Evolutionary conservation across 345 rosid species (phyloP).

Genomic region (Brassica cretica): DNA sequence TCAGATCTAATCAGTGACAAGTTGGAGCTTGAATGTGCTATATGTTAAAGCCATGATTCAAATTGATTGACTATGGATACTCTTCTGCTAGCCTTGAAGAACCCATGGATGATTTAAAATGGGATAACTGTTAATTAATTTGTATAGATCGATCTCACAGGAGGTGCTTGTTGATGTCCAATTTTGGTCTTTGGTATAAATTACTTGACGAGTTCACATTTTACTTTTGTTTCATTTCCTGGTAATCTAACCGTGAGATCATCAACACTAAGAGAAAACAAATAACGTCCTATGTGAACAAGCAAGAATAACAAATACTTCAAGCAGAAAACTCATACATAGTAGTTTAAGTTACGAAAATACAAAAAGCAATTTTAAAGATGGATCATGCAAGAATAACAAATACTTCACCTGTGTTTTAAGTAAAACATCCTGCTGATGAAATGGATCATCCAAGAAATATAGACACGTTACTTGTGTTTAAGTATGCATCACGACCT

Average conservation of each 20-base stretch:
- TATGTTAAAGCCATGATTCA: too few species aligned
- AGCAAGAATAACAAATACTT: neutral
- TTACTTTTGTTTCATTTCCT: neutral
- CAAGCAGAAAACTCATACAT: neutral
- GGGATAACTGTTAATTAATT: too few species aligned
- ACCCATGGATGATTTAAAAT: too few species aligned
- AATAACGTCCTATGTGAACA: neutral
- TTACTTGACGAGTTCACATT: too few species aligned
- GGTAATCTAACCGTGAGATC: neutral
- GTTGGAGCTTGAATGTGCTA: too few species aligned
- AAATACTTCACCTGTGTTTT: neutral
- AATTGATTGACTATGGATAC: too few species aligned
- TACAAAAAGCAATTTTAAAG: neutral
- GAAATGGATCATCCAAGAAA: neutral
- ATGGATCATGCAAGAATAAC: neutral
- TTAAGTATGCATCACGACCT: neutral
- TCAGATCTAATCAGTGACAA: too few species aligned
- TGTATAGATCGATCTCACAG: too few species aligned
- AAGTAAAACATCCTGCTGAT: neutral
- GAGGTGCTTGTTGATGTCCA: too few species aligned
- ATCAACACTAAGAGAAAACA: neutral
- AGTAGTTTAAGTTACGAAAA: neutral
- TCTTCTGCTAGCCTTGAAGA: too few species aligned
- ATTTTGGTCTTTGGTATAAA: too few species aligned
- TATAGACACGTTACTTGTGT: neutral